Evolutionary conservation across 352 stramenopile species (phyloP).

Genomic region (Pythium myriotylum): DNA sequence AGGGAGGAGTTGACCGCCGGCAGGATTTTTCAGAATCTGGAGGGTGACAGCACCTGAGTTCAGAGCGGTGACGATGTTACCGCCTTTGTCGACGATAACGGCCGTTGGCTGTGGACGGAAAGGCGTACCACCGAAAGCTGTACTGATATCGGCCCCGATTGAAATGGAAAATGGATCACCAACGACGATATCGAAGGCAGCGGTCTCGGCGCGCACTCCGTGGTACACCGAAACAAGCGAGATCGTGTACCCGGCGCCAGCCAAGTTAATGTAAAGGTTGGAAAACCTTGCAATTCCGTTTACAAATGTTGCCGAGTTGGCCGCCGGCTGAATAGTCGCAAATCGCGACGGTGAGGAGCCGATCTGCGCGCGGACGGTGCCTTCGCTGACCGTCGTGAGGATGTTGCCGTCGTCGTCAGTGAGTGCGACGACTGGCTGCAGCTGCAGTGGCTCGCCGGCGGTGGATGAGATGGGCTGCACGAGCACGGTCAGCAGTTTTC

Average conservation of each 20-base stretch:
- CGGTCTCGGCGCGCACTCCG: conserved; percentile 69
- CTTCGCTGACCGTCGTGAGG: conserved; percentile 55
- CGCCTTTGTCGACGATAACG: conserved; percentile 78
- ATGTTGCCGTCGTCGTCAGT: conserved; percentile 82
- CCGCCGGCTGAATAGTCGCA: conserved; percentile 46
- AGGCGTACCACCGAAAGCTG: conserved; percentile 67
- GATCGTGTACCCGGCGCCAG: conserved; percentile 68
- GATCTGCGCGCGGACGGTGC: conserved; percentile 57
- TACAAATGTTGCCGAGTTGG: conserved; percentile 62
- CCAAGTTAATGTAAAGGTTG: conserved; percentile 71
- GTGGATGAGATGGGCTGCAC: conserved; percentile 66
- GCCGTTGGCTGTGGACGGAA: conserved; percentile 80
- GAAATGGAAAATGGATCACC: conserved; percentile 58
- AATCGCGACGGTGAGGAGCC: conserved; percentile 56
- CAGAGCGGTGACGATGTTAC: conserved; percentile 56
- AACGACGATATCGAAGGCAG: conserved; percentile 71
- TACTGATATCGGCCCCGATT: conserved; percentile 78
- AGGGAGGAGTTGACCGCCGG: conserved; percentile 53
- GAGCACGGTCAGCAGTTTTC: conserved; percentile 61
- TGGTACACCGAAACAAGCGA: conserved; percentile 65
- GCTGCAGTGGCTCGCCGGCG: conserved; percentile 58
- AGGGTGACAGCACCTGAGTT: conserved; percentile 60
- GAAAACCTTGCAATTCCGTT: conserved; percentile 77
- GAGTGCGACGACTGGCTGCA: conserved; percentile 70
- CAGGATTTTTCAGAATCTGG: conserved; percentile 70